phyloP scores from a whole-genome alignment of 2,329 filamentous ascomycete species.

The Ascochyta pisi region DNA sequence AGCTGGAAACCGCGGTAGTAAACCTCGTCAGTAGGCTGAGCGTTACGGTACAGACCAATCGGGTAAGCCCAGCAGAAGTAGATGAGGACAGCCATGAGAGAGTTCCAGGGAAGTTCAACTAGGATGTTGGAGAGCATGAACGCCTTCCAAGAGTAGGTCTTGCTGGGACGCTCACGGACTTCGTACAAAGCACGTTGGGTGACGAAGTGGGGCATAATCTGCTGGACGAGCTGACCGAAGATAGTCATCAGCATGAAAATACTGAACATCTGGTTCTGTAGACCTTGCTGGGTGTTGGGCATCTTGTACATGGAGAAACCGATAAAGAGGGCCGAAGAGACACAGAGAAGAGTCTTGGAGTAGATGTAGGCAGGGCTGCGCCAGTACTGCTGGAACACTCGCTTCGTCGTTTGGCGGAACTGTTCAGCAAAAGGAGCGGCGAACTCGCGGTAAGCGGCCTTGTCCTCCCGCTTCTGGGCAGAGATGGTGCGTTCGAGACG shows the following conservation, averaged over 20 bases:
- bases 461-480: constrained; percentile 53
- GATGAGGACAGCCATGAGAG: constrained; percentile 76
- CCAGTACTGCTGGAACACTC: constrained; percentile 93
- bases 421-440: constrained; percentile 77
- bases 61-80: constrained; percentile 88
- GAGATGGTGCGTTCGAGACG: constrained; percentile 49
- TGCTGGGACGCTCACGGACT: constrained; percentile 82
- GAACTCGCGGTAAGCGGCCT: constrained; percentile 74
- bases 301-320: constrained; percentile 81
- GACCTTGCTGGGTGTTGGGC: constrained; percentile 74
- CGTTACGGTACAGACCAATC: constrained; percentile 77
- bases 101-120: constrained; percentile 86
- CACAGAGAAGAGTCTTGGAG: constrained; percentile 75
- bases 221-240: constrained; percentile 79
- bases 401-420: constrained; percentile 69
- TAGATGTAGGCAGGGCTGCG: constrained; percentile 89
- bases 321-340: constrained; percentile 74
- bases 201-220: constrained; percentile 87
- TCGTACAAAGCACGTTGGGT: constrained; percentile 83
- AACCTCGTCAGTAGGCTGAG: constrained; percentile 65
- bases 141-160: constrained; percentile 83
- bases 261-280: constrained; percentile 86
- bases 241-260: constrained; percentile 84
- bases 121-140: constrained; percentile 85
- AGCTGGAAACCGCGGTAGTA: constrained; percentile 76